Conservation (phyloP, 805 yeast species). For the Yamadazyma sp. region DNA sequence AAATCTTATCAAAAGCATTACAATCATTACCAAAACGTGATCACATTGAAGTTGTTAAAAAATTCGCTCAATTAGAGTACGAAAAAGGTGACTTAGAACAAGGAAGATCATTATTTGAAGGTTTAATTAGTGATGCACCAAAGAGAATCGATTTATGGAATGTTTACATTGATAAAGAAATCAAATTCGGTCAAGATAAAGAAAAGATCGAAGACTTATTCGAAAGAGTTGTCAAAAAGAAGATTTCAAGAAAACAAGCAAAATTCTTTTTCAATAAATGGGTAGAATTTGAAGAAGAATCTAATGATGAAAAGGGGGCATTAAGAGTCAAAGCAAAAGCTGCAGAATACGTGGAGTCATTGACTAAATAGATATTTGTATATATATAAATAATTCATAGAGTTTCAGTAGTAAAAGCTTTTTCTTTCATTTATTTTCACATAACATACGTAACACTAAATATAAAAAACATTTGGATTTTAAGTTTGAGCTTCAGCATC, state of each 20-base stretch:
- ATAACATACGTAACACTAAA: too few relatives aligned
- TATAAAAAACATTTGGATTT: too few relatives aligned
- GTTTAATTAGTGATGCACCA: constrained; percentile 83
- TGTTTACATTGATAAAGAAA: constrained; percentile 91
- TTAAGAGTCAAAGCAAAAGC: constrained; percentile 92
- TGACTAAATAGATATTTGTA: constrained; percentile 6
- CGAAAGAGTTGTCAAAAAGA: constrained; percentile 70
- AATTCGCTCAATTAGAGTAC: constrained; percentile 88
- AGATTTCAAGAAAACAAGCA: constrained; percentile 83
- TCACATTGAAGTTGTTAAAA: constrained; percentile 77
- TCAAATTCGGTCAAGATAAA: constrained; percentile 60
- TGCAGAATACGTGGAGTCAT: constrained; percentile 58
- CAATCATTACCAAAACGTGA: constrained; percentile 66
- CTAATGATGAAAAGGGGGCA: constrained; percentile 63
- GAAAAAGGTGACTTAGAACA: constrained; percentile 87
- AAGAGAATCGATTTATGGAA: constrained; percentile 94
- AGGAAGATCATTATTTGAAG: constrained; percentile 93
- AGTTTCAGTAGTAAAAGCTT: background rate
- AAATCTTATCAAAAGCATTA: constrained; percentile 71
- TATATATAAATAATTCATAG: background rate
- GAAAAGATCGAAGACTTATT: constrained; percentile 72
- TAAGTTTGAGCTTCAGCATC: too few relatives aligned
- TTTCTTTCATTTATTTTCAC: too few relatives aligned
- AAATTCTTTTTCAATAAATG: constrained; percentile 93
- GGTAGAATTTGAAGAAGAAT: constrained; percentile 74